Conservation (phyloP, 1,139 yeast species). For the Scheffersomyces cryptocercus region DNA sequence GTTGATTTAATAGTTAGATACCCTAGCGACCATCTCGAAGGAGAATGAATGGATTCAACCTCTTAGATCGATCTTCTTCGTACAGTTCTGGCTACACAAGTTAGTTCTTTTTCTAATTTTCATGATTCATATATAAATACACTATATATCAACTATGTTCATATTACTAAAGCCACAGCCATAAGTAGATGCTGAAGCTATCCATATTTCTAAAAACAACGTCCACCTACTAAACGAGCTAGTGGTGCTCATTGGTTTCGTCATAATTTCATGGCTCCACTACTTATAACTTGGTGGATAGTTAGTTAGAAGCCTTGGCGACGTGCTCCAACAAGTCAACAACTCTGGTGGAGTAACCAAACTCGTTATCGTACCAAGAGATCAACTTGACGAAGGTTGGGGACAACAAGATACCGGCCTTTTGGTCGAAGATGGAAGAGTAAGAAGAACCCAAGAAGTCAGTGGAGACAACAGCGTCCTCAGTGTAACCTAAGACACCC, state of each 20-base stretch:
- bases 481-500: constrained; percentile 82
- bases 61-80: too few relatives aligned
- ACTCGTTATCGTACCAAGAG: constrained; percentile 91
- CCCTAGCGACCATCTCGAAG: too few relatives aligned
- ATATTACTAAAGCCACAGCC: too few relatives aligned
- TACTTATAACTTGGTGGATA: constrained; percentile 16
- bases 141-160: too few relatives aligned
- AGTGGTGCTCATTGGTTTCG: too few relatives aligned
- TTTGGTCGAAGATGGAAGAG: constrained; percentile 82
- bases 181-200: too few relatives aligned
- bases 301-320: constrained; percentile 44
- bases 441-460: constrained; percentile 78
- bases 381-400: constrained; percentile 84
- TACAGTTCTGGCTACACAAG: too few relatives aligned
- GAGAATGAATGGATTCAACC: too few relatives aligned
- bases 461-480: constrained; percentile 82
- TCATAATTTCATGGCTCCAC: neutral
- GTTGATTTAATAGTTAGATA: too few relatives aligned
- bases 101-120: neutral
- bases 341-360: constrained; percentile 90
- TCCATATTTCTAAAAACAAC: too few relatives aligned
- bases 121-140: neutral
- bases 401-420: constrained; percentile 82
- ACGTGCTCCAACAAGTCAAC: constrained; percentile 80
- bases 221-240: too few relatives aligned